Base-by-base conservation (phyloP, 2,329 filamentous ascomycete genomes). In the Akanthomyces uredinophilus region DNA sequence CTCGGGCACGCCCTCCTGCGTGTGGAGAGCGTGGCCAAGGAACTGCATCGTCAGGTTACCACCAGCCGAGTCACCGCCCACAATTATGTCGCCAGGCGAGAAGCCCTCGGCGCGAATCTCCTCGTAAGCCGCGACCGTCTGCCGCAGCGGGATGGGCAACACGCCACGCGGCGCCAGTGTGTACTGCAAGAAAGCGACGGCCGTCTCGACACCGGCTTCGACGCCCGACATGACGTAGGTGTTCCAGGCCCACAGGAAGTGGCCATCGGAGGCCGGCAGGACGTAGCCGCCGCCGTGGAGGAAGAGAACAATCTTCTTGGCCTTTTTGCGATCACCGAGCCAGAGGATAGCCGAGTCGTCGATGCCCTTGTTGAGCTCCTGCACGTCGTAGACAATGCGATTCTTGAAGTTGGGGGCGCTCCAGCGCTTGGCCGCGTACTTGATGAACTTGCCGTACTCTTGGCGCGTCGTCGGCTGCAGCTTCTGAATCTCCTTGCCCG, bases 121-220 rank as follows among this genome's bases (percentile, higher is more conserved):
- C 1, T 67, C 65, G 6, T 77, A 67, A 1, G 70, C 74, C 3
- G 68, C 69, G 14, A 64, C 68, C 1, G 72, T 73, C 61, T 77
- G 73, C 4, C 53, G 60, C 13, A 77, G 66, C 37, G 75, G 74
- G 0, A 62, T 62, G 1, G 75, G 74, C 27, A 71, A 72, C n/a
- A 60, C 52, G 4, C 66, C 71, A 2, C 54, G 67, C 13, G 73
- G 73, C 13, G 63, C 60, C 14, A 76, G 70, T 8, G 73, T 69
- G 63, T 77, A 77, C 65, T 73, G 70, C 59, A 77, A 63, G 11
- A 75, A 60, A 1, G 69, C 72, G 3, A 77, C 73, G 11, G 70
- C 68, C 3, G 69, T 66, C 62, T 72, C 69, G 13, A 64, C 61
- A 27, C 65, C 67, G 14, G 61, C 57, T 52, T 68, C 65, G 24